phyloP scores from a whole-genome alignment of 768 basidiomycete species.

The Hemileccinum rubropunctum region DNA sequence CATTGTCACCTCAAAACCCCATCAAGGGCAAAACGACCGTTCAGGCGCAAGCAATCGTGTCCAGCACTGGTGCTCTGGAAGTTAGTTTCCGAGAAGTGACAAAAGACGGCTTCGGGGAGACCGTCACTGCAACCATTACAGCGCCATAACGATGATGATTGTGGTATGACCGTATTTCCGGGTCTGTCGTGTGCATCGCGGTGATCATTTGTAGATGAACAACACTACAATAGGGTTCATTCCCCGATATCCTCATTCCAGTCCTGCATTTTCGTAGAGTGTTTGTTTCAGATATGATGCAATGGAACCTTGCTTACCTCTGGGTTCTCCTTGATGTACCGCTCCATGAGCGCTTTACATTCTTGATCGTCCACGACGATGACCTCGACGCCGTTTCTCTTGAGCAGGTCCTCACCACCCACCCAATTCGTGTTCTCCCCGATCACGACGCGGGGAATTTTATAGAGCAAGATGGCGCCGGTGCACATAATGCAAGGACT shows the following conservation, averaged over 20 bases:
- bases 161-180: not conserved
- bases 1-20: constrained; percentile 36
- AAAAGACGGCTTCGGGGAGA: constrained; percentile 33
- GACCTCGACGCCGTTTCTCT: constrained; percentile 52
- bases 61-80: constrained; percentile 33
- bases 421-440: constrained; percentile 58
- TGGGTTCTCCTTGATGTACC: constrained; percentile 55
- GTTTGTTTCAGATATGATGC: not conserved
- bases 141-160: constrained; percentile 23
- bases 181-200: not conserved
- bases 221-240: constrained; percentile 5
- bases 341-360: constrained; percentile 53
- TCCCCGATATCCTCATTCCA: constrained; percentile 67
- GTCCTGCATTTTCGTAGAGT: constrained; percentile 33
- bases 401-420: constrained; percentile 54
- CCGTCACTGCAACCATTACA: constrained; percentile 28
- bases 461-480: constrained; percentile 60
- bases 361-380: constrained; percentile 45
- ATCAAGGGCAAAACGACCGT: constrained; percentile 50
- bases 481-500: constrained; percentile 69
- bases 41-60: constrained; percentile 41
- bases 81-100: constrained; percentile 39
- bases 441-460: constrained; percentile 63
- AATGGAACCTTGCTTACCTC: constrained; percentile 37
- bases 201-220: constrained; percentile 5